Base-by-base conservation (phyloP, 176 grass and related monocot genomes). In the Stipa capillata region DNA sequence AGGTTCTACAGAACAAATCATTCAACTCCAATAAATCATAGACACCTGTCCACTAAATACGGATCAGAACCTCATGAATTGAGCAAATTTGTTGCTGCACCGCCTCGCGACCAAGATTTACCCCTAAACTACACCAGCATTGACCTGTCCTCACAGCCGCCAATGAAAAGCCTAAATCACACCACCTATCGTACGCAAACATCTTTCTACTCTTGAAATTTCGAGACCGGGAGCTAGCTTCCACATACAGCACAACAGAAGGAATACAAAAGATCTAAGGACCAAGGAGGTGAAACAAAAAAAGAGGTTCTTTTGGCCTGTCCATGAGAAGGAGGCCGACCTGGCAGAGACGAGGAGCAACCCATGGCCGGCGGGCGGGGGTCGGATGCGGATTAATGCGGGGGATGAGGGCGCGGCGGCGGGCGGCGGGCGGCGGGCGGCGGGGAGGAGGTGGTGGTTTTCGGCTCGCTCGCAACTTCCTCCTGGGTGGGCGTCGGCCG, bases 281-380 rank as follows among this genome's bases (percentile, higher is more conserved):
- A 15, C 42, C 58, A 36, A 24, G 29, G 29, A 57, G 10, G 48
- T n/a, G n/a, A n/a, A n/a, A n/a, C 17, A 10, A 35, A 36, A 1
- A 12, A 13, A 2, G 3, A 11, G 42, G 39, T 13, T 14, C 3
- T 40, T 40, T 65, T 67, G 1, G 25, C 23, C 13, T 24, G 70
- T 33, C 13, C 7, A 8, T 25, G 49, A 32, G 20, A 56, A 15
- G 14, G 28, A 23, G 42, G 16, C 14, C 11, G n/a, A 77, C 73
- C 82, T 84, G 82, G 73, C 7, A 77, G 40, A 3, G 82, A 84
- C 14, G 82, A 69, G n/a, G 82, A 84, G 31, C 82, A 84, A 12
- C 82, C 82, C 82, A 84, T 84, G 51, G 59, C 37, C 37, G 15
- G 49, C 13, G 27, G 20, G 14, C 33, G 16, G 15, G 35, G 16